A percentile compares a stretch with the other conserved stretches of the same genome.
Conservation (phyloP, 1,284 basidiomycete species). For the Gomphus bonarii region DNA sequence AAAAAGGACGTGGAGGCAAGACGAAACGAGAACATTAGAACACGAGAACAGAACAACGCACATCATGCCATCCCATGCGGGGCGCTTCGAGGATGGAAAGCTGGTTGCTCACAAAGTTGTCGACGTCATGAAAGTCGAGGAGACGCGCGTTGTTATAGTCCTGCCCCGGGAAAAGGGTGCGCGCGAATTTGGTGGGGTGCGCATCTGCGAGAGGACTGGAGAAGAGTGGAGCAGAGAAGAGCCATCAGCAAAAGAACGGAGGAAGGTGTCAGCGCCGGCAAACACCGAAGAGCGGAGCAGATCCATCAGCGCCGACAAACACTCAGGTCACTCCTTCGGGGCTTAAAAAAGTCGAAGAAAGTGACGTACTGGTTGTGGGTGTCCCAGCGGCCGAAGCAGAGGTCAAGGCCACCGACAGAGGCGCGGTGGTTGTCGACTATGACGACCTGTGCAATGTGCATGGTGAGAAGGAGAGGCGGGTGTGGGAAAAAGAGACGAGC, state of each 20-base stretch:
- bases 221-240: neutral
- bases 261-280: no score
- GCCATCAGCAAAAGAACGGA: no score
- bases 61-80: slow-evolving; percentile 88
- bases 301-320: no score
- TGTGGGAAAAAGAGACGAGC: neutral
- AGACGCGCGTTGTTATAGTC: slow-evolving; percentile 86
- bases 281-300: no score
- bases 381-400: slow-evolving; percentile 96
- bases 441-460: slow-evolving; percentile 38
- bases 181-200: slow-evolving; percentile 75
- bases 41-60: slow-evolving; percentile 24
- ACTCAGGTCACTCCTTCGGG: no score
- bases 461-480: neutral
- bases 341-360: no score
- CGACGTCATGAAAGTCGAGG: slow-evolving; percentile 75
- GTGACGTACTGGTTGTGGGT: slow-evolving; percentile 50
- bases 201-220: slow-evolving; percentile 72
- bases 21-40: neutral
- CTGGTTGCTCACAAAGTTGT: slow-evolving; percentile 67
- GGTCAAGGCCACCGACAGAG: slow-evolving; percentile 78
- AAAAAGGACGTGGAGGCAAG: no score
- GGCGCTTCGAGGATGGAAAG: slow-evolving; percentile 62
- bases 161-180: slow-evolving; percentile 86
- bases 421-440: slow-evolving; percentile 81